Base-by-base conservation (phyloP, 805 yeast genomes). In the Tanozyma kutaoensis region DNA sequence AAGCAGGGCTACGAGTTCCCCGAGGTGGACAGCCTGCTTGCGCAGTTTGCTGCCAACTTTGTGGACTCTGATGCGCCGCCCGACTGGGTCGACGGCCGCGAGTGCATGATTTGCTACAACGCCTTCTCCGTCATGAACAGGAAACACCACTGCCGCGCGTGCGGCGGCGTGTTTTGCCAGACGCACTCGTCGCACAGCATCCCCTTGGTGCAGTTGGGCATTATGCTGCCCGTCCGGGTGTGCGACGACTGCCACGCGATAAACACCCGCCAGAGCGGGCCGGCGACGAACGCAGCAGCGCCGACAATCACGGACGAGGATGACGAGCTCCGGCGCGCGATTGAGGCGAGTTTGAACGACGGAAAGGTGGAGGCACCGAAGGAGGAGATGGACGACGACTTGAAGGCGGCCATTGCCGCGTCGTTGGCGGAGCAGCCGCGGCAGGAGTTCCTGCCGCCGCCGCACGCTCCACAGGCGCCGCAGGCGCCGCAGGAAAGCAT, bases 61-160 rank as follows among this genome's bases (percentile, higher is more conserved):
- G 70, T 88, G 26, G 96, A 88, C 42, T 70, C 95, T 2, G 78
- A 73, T 34, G 86, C 86, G 4, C 96, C 98, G 2, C 97, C 98
- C 0, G 96, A 85, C 40, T 91, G 98, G 98, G 76, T 80, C 14
- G 98, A 91, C 44, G 78, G 86, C 8, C 94, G 84, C 40, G 82
- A 82, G 3, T 91, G 98, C 51, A 86, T 91, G 96, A 72, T 82
- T 29, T 84, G 96, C 39, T 84, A 93, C 27, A 71, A 64, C 23
- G 56, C 75, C 11, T 91, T 91, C 45, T 62, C 91, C 1, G 66
- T 88, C 46, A 57, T 86, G 33, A 85, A 81, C 48, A 66, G 98
- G 44, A 85, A 88, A 48, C 98, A 91, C 50, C 98, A 91, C 52
- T 91, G 98, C 51, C 67, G 98, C 28, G 78, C 93, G 28, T 91